These are phyloP conservation scores for Panellus pusillus DNA, from an alignment of 768 basidiomycete genomes.

Conservation along the genomic window DNA sequence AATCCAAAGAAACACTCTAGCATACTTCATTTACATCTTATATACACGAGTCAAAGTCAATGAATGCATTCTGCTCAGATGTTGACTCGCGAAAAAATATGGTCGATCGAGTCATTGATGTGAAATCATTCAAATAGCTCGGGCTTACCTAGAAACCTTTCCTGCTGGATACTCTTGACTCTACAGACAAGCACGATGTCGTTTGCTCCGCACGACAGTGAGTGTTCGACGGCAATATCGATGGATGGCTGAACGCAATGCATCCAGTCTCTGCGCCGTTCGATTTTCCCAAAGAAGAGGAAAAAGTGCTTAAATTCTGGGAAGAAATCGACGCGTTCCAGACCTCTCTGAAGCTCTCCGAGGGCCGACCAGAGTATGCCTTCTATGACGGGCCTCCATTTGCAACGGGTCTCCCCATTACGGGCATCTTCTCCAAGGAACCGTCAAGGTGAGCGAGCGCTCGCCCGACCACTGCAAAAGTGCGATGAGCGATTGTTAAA, in stretches of 20 bases:
- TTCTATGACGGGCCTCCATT: constrained; percentile 99
- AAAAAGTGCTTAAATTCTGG: constrained; percentile 90
- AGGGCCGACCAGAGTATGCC: constrained; percentile 86
- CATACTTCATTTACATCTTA: constrained; percentile 5
- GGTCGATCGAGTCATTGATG: not conserved
- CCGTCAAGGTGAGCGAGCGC: constrained; percentile 71
- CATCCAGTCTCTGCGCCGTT: constrained; percentile 69
- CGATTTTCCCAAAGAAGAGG: constrained; percentile 85
- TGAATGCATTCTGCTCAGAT: constrained; percentile 10
- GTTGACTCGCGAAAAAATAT: not conserved
- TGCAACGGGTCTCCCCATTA: constrained; percentile 97
- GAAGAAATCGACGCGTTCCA: constrained; percentile 96
- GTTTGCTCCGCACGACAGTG: constrained; percentile 73
- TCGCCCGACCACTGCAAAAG: not conserved
- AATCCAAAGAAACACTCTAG: constrained; percentile 14
- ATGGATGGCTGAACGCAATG: constrained; percentile 17
- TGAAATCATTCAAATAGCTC: too few relatives aligned
- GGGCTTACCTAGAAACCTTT: not conserved
- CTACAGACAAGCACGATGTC: constrained; percentile 45
- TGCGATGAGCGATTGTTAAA: constrained; percentile 3
- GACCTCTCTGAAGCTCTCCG: constrained; percentile 88
- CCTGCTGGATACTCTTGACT: constrained; percentile 5
- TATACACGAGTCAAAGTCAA: constrained; percentile 13
- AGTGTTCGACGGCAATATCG: constrained; percentile 26
- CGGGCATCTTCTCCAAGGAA: constrained; percentile 90